Base-by-base conservation (phyloP, 768 basidiomycete genomes). In the Coprinellus aureogranulatus region DNA sequence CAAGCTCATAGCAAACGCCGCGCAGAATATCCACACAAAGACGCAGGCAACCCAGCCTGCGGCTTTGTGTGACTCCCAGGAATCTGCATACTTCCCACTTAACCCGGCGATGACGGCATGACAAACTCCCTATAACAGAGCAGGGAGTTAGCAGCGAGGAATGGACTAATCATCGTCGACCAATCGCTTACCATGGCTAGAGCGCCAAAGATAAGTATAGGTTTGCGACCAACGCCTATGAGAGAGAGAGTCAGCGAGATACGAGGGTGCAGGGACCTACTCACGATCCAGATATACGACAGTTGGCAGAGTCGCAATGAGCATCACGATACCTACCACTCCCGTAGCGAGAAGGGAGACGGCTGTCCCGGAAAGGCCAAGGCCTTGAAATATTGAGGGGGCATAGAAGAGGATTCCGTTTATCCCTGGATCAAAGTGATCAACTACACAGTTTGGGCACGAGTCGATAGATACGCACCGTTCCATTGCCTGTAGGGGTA, bases 171-270 rank as follows among this genome's bases (percentile, higher is more conserved):
- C n/a, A n/a, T n/a, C n/a, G n/a, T 34, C 14, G 34, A 14, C 6
- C 8, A 34, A 6, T 34, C 34, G 34, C 34, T 34, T 14, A 34
- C 88, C 88, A 89, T 90, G 41, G 86, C 63, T 70, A 90, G 84
- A 3, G 87, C 88, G 8, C 88, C 88, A n/a, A 85, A 87, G 23
- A 88, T 71, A 57, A 89, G 67, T 42, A 89, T 84, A 6, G 89
- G 89, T 69, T 85, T 88, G 34, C 90, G 83, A 22, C 89, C 90
- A 25, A 85, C 65, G 60, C 88, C 82, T 70, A 92, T 90, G 30
- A 92, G 81, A 77, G 85, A 91, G n/a, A 92, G 76, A 20, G 91
- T 89, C 2, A 90, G 88, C 3, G 90, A 90, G 58, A 92, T 87
- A n/a, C n/a, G n/a, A n/a, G 0, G 89, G 90, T 2, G 89, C 85